Conservation (phyloP, 73 alveolate genomes). For the Durusdinium trenchii region DNA sequence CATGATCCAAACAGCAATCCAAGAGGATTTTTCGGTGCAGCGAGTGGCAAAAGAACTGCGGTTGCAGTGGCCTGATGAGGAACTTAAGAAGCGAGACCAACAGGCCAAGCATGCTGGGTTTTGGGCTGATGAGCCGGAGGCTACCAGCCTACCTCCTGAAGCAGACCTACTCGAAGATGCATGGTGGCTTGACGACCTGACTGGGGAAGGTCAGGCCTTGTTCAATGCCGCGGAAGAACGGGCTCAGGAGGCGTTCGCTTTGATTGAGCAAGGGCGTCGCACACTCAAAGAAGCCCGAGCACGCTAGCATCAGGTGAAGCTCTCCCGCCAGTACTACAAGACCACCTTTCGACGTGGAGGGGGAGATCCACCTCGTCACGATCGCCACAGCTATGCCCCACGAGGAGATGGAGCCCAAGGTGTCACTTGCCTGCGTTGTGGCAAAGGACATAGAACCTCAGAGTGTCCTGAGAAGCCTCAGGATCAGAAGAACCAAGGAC, state of each 20-base stretch:
- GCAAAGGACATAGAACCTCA: background rate
- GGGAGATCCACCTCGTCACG: background rate
- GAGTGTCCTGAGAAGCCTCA: slow-evolving; percentile 8
- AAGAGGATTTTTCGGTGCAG: background rate
- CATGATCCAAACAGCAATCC: slow-evolving; percentile 29
- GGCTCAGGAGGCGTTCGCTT: slow-evolving; percentile 7
- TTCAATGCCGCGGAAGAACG: background rate
- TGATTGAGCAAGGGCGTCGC: slow-evolving; percentile 16
- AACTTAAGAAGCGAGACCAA: background rate
- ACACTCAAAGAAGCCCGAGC: slow-evolving; percentile 12
- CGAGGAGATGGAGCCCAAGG: too few relatives aligned
- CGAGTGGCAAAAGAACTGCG: slow-evolving; percentile 10
- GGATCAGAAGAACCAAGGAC: background rate
- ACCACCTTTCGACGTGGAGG: background rate
- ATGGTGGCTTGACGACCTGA: background rate
- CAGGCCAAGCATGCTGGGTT: background rate
- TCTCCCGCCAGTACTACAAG: background rate
- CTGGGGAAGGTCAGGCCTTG: background rate
- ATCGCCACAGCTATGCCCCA: background rate
- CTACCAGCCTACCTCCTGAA: background rate
- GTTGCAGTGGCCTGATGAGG: background rate
- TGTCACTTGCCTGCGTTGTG: background rate
- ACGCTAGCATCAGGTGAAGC: background rate
- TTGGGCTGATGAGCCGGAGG: background rate
- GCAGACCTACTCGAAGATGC: background rate